Evolutionary conservation across 139 green algal genomes (phyloP), one percentile per base, ranked within the genome.

Genomic region (Ostreobium quekettii): DNA sequence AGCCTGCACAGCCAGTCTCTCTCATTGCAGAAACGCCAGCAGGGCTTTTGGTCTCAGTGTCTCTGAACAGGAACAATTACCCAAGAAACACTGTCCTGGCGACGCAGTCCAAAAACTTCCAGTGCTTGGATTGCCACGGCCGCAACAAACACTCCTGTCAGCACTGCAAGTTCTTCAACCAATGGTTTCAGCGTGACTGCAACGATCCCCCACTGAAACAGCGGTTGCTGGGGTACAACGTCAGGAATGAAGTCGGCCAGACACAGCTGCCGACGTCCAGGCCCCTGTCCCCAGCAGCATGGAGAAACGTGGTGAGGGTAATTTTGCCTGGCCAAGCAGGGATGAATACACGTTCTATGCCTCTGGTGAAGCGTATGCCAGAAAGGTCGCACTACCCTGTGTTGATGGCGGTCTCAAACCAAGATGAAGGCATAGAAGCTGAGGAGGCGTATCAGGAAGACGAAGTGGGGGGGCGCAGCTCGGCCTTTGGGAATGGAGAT

Each of bases 1-100:
- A 53, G 19, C 42, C 42, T 53, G 42, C 42, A 11, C 15, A 19
- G 42, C 42, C 42, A 26, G 19, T 53, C 19, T 53, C 42, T 19
- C 42, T 53, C 42, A 53, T 53, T 53, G 42, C 15, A 19, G 19
- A 53, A 11, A 53, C 42, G 11, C 42, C 42, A 26, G 15, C 19
- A 19, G 42, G 42, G 42, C 42, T 53, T 11, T 19, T 53, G 15
- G 42, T 53, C 15, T 53, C 42, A 53, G 42, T 53, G 42, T 53
- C 42, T 19, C 42, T 53, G 15, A 53, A 53, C 42, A 53, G 42
- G 42, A 53, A 53, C 42, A 53, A 53, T 53, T 53, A 26, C 19
- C 42, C 42, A 53, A 53, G 42, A 53, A 53, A 53, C 19, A 53
- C 42, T 26, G 42, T 53, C 19, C 19, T 53, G 42, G 11, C 15